Conservation (phyloP, 116 monocot genomes). For the Trichopus zeylanicus region DNA sequence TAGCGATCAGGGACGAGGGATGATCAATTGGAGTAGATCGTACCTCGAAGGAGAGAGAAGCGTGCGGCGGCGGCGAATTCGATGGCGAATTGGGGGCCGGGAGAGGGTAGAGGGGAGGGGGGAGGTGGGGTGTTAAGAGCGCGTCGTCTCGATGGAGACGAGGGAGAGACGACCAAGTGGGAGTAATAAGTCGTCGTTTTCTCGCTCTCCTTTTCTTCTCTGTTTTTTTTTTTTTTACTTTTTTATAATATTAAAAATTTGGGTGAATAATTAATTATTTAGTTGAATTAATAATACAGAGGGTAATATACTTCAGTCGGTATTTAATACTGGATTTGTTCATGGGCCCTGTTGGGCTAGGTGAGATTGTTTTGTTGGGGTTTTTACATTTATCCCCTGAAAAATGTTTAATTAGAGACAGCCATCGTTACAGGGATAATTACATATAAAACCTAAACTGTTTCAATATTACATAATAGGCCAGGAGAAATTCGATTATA, state of each 20-base stretch:
- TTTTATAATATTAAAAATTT: neutral
- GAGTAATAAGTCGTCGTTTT: conserved; percentile 3
- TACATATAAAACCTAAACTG: no score
- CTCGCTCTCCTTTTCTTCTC: neutral
- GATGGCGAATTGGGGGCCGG: neutral
- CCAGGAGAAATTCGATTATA: no score
- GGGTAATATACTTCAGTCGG: no score
- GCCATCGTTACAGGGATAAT: no score
- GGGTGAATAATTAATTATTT: neutral
- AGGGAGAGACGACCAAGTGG: neutral
- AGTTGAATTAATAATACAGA: neutral
- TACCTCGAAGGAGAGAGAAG: neutral
- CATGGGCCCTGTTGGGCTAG: no score
- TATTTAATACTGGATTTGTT: no score
- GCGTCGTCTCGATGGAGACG: conserved; percentile 1
- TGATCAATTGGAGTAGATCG: neutral
- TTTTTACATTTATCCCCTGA: no score
- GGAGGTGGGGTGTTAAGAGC: neutral
- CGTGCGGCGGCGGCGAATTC: neutral
- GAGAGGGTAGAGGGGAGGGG: neutral
- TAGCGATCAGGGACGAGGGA: neutral
- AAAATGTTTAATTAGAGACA: no score
- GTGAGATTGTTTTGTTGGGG: no score
- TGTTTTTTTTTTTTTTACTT: neutral
- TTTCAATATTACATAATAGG: no score